Percentiles rank a stretch among this genome's conserved stretches.
phyloP scores from a whole-genome alignment of 192 early-diverging fungal genomes.

The Piromyces sp. region DNA sequence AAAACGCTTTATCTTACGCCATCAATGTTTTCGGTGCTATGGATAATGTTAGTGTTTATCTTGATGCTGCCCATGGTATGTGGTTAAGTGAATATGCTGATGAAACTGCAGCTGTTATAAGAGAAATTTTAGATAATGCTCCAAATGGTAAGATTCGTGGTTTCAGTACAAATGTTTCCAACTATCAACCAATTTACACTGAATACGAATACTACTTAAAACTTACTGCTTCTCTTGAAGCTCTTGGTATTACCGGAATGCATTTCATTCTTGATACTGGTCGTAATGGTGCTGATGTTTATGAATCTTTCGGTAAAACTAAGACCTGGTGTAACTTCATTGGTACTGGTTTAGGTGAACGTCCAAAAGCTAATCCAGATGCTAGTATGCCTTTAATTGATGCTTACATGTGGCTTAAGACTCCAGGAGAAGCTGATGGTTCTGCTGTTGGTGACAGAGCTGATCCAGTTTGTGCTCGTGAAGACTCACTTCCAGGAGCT shows the following conservation, averaged over 20 bases:
- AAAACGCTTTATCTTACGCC: background rate
- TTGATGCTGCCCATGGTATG: conserved; percentile 22
- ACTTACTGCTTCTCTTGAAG: background rate
- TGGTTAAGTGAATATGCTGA: conserved; percentile 10
- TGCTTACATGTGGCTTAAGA: background rate
- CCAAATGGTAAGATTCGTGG: background rate
- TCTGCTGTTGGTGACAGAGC: background rate
- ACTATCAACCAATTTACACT: background rate
- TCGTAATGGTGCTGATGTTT: background rate
- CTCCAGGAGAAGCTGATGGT: background rate
- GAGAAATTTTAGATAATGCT: background rate
- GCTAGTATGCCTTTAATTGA: background rate
- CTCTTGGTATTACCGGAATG: background rate
- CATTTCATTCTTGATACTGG: background rate
- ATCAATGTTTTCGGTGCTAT: background rate
- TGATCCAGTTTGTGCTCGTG: background rate
- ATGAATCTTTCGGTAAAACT: background rate
- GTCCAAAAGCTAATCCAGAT: background rate
- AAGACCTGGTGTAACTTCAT: background rate
- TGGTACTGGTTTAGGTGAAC: background rate
- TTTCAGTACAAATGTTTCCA: background rate
- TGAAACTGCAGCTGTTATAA: background rate
- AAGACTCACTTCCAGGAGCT: too few species aligned
- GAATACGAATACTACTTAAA: background rate
- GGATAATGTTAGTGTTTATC: conserved; percentile 12